Evolutionary conservation across 2,329 filamentous ascomycete genomes (phyloP), one percentile per base, ranked within the genome.

Genomic region (Aureobasidium sp.): DNA sequence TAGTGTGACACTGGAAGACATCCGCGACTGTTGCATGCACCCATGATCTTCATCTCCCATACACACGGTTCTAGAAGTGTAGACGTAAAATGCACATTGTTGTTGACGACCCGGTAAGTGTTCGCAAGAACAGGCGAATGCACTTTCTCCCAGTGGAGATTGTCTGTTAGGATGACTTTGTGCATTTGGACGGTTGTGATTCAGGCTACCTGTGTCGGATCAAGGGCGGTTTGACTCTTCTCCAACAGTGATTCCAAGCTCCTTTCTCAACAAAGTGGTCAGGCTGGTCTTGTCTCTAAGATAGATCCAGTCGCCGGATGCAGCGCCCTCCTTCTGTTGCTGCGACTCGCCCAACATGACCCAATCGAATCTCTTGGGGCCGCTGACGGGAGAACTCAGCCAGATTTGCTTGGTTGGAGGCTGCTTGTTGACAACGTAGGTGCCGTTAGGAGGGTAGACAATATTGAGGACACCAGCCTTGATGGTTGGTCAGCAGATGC

Each of bases 381-480:
- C 94, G 6, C 89, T 92, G 58, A 90, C 79, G 4, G 94, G 94
- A 45, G 90, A 95, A 38, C 90, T 94, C 47, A 97, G 84, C 94
- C 94, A 99, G 70, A 99, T 96, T 69, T 87, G 94, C 79, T 91
- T 94, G 80, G 96, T 97, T 21, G 93, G 91, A 0, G 94, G 94
- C 74, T 99, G 94, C 75, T 99, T 99, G 83, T 99, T 99, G 76
- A 99, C 82, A 62, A 99, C 89, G 71, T 95, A 99, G 31, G 84
- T 93, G 64, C 92, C 91, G 54, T 84, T 78, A 13, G 80, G 77
- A 1, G 84, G 83, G 67, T 89, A 84, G 7, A 77, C 80, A 69
- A 97, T 79, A 64, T 86, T 91, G 67, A 97, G 81, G 60, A 97
- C 91, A 60, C 94, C 93, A 58, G 90, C 83, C 92, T 96, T 68